These are phyloP conservation scores for Pseudisothecium myosuroides DNA, from an alignment of 225 moss, liverwort and hornwort genomes.

Conservation along the genomic window DNA sequence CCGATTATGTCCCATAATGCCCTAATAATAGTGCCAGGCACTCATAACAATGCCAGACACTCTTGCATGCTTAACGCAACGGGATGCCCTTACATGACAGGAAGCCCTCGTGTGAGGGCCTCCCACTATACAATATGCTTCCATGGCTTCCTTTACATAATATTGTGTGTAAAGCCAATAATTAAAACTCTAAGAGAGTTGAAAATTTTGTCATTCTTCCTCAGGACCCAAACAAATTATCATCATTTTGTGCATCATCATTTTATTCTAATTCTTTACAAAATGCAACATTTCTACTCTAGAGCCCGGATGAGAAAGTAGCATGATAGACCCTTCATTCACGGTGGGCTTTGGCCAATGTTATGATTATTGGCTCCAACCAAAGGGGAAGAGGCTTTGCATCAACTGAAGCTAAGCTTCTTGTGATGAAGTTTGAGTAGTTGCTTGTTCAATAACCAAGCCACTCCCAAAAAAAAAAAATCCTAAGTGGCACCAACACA, in stretches of 20 bases:
- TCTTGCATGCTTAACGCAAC: too few species aligned
- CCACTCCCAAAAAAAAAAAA: too few species aligned
- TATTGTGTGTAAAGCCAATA: neutral
- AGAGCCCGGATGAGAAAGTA: accelerated
- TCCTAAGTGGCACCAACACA: too few species aligned
- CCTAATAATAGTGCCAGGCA: too few species aligned
- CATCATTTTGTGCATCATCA: neutral
- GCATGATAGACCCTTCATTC: neutral
- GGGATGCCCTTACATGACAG: too few species aligned
- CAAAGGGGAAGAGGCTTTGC: neutral
- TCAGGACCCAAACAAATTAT: neutral
- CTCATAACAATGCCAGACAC: too few species aligned
- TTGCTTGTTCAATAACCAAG: too few species aligned
- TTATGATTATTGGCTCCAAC: neutral
- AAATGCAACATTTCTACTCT: neutral
- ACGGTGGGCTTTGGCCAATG: neutral
- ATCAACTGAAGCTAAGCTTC: neutral
- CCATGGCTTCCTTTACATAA: accelerated
- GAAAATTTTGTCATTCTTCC: neutral
- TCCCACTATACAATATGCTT: neutral
- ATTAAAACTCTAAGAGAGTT: neutral
- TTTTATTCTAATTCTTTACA: neutral
- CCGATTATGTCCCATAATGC: too few species aligned
- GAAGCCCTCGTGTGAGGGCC: too few species aligned
- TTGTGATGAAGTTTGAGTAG: neutral